phyloP scores from a whole-genome alignment of 2,329 filamentous ascomycete genomes.

The Hypocrella siamensis region DNA sequence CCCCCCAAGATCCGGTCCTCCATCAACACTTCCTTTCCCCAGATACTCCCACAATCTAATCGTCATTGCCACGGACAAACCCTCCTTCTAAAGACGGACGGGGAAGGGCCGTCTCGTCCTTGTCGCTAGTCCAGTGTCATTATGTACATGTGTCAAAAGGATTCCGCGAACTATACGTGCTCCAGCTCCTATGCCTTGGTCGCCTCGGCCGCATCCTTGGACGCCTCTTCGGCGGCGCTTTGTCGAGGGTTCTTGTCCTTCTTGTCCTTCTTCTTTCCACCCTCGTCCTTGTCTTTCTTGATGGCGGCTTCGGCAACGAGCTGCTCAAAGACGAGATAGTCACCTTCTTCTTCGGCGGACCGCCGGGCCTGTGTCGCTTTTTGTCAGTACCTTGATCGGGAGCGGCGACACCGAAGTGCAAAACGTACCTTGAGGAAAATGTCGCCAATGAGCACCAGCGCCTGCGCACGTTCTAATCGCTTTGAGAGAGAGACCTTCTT shows the following conservation, averaged over 20 bases:
- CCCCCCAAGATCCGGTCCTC: no score
- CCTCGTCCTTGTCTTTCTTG: slow-evolving; percentile 82
- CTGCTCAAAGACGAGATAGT: slow-evolving; percentile 97
- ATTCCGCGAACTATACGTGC: no score
- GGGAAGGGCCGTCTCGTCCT: no score
- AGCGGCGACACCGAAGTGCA: background rate
- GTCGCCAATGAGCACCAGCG: slow-evolving; percentile 74
- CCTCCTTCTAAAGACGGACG: no score
- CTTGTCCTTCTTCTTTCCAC: slow-evolving; percentile 44
- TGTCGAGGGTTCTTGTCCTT: slow-evolving; percentile 23
- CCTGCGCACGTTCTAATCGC: slow-evolving; percentile 80
- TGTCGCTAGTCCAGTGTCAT: no score
- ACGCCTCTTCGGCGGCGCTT: slow-evolving; percentile 11
- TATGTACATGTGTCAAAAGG: no score
- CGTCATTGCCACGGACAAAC: no score
- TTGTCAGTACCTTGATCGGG: slow-evolving; percentile 4
- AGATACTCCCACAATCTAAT: no score
- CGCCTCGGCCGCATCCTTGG: slow-evolving; percentile 12
- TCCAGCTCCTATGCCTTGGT: slow-evolving; percentile 6
- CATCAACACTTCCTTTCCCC: no score
- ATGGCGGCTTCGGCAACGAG: slow-evolving; percentile 91
- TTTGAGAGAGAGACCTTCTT: slow-evolving; percentile 69
- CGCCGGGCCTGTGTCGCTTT: slow-evolving; percentile 51
- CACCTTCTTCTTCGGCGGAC: slow-evolving; percentile 89
- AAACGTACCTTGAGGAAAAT: slow-evolving; percentile 66